These are phyloP conservation scores for Esteya vermicola DNA, from an alignment of 2,329 filamentous ascomycete species.

Conservation along the genomic window DNA sequence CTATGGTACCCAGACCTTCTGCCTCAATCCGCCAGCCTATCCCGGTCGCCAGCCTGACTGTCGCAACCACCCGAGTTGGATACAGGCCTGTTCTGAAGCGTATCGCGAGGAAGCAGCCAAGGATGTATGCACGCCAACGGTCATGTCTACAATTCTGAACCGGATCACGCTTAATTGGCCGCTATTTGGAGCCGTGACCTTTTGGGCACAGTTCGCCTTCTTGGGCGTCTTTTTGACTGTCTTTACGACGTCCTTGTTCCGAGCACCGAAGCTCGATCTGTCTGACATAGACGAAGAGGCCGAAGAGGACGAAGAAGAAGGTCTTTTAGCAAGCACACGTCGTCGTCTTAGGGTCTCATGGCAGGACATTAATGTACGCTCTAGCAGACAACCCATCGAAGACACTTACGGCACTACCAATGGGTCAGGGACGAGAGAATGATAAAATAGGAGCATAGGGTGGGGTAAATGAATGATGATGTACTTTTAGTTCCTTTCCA, in stretches of 20 bases:
- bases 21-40: constrained; percentile 52
- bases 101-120: constrained; percentile 56
- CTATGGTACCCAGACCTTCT: constrained; percentile 90
- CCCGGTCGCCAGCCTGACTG: constrained; percentile 63
- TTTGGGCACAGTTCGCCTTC: constrained; percentile 94
- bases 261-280: constrained; percentile 63
- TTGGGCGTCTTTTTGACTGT: constrained; percentile 71
- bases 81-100: constrained; percentile 71
- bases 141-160: constrained; percentile 88
- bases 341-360: constrained; percentile 72
- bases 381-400: too few species aligned
- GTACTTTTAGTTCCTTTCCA: too few species aligned
- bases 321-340: constrained; percentile 71
- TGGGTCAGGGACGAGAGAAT: neutral
- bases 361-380: constrained; percentile 78
- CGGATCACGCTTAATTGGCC: constrained; percentile 87
- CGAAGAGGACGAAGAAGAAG: constrained; percentile 87
- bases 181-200: constrained; percentile 82
- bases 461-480: too few species aligned
- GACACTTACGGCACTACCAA: constrained; percentile 3
- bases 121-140: constrained; percentile 76
- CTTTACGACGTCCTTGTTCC: constrained; percentile 65
- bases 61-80: constrained; percentile 50
- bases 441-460: neutral
- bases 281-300: constrained; percentile 75